Conservation (phyloP, 73 alveolate genomes). For the Durusdinium trenchii region DNA sequence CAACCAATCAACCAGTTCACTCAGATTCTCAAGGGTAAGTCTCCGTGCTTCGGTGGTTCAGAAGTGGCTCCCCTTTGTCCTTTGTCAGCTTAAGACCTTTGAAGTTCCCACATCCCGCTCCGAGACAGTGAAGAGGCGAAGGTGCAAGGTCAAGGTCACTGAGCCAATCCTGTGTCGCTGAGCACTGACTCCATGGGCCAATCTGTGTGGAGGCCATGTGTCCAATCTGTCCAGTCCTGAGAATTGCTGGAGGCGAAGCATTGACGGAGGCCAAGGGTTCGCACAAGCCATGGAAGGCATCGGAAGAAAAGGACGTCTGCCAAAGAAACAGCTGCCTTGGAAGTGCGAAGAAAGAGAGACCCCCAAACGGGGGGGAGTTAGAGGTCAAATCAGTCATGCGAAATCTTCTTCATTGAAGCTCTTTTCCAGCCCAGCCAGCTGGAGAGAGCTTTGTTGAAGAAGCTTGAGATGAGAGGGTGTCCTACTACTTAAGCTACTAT, state of each 20-base stretch:
- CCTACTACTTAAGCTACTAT: too few species aligned
- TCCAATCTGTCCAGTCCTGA: neutral
- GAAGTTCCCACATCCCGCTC: neutral
- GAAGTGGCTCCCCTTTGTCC: too few species aligned
- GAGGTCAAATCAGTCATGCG: too few species aligned
- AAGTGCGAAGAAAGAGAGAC: neutral
- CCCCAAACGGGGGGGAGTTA: neutral
- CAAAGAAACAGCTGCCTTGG: slow-evolving; percentile 25
- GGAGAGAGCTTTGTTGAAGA: too few species aligned
- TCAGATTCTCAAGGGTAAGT: too few species aligned
- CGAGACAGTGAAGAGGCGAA: slow-evolving; percentile 60
- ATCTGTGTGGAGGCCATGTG: neutral
- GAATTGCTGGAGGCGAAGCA: slow-evolving; percentile 28
- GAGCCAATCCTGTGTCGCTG: slow-evolving; percentile 49
- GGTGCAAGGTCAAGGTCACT: slow-evolving; percentile 34
- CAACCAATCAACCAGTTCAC: too few species aligned
- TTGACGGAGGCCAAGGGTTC: slow-evolving; percentile 19
- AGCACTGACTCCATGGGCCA: neutral
- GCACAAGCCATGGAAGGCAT: neutral
- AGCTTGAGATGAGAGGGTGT: too few species aligned
- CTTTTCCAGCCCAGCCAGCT: too few species aligned
- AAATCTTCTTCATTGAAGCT: too few species aligned
- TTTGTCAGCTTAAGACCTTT: too few species aligned
- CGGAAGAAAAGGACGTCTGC: slow-evolving; percentile 26
- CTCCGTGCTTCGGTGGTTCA: too few species aligned